Conservation (phyloP, 306 rosid species). For the Quercus mongolica region DNA sequence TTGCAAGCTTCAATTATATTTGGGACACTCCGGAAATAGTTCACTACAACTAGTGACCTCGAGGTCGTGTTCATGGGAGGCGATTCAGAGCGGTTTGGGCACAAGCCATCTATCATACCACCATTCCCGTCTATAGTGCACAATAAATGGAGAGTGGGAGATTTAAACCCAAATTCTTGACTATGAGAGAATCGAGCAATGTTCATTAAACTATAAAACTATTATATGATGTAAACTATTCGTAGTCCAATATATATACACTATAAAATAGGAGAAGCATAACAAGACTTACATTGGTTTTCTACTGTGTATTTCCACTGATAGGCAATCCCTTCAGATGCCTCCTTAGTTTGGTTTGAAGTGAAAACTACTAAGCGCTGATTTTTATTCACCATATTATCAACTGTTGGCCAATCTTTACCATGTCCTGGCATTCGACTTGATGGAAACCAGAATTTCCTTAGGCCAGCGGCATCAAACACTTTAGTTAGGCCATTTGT, state of each 20-base stretch:
- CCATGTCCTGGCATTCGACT: slow-evolving; percentile 85
- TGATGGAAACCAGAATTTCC: slow-evolving; percentile 83
- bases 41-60: slow-evolving; percentile 61
- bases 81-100: slow-evolving; percentile 65
- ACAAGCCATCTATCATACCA: slow-evolving; percentile 65
- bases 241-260: too few species aligned
- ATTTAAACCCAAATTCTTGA: neutral
- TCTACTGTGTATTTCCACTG: slow-evolving; percentile 82
- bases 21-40: slow-evolving; percentile 50
- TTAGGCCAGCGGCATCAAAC: slow-evolving; percentile 88
- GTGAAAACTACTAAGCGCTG: slow-evolving; percentile 86
- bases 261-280: too few species aligned
- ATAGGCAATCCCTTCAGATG: slow-evolving; percentile 86
- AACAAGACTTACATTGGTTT: slow-evolving; percentile 68
- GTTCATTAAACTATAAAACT: too few species aligned
- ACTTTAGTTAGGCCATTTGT: slow-evolving; percentile 78
- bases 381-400: slow-evolving; percentile 66
- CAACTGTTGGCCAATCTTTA: slow-evolving; percentile 79
- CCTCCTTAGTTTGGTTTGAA: slow-evolving; percentile 68
- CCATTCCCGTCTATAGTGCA: slow-evolving; percentile 52
- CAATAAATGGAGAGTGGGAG: too few species aligned
- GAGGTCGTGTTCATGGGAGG: slow-evolving; percentile 46
- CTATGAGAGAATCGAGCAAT: too few species aligned
- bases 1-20: slow-evolving; percentile 43
- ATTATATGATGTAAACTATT: too few species aligned